These are phyloP conservation scores for Inga oerstediana DNA, from an alignment of 306 rosid genomes.

Conservation along the genomic window DNA sequence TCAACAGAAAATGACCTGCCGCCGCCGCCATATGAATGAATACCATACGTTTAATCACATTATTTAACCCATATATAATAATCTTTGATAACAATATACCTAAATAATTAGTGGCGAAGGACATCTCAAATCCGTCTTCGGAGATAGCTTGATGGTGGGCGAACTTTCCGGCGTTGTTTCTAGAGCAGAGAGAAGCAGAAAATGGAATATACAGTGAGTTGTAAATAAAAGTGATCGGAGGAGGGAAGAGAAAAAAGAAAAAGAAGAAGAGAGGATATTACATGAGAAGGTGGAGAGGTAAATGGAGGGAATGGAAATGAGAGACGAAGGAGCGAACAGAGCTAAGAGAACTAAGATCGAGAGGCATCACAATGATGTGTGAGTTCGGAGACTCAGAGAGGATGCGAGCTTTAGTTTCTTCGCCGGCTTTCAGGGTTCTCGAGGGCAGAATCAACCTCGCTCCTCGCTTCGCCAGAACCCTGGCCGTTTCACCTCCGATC, in stretches of 20 bases:
- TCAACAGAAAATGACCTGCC: slow-evolving; percentile 85
- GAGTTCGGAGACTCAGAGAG: slow-evolving; percentile 58
- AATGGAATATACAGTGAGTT: background rate
- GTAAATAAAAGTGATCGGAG: background rate
- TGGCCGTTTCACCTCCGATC: slow-evolving; percentile 90
- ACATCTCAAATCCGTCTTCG: slow-evolving; percentile 88
- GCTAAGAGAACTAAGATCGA: slow-evolving; percentile 80
- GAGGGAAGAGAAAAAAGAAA: background rate
- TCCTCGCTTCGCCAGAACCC: slow-evolving; percentile 81
- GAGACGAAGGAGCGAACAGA: slow-evolving; percentile 66
- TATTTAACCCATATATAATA: too few relatives aligned
- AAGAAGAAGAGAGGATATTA: slow-evolving; percentile 8
- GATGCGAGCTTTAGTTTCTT: slow-evolving; percentile 68
- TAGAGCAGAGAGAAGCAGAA: slow-evolving; percentile 5
- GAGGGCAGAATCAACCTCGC: slow-evolving; percentile 81
- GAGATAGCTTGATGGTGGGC: slow-evolving; percentile 70
- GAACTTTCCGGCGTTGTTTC: slow-evolving; percentile 93
- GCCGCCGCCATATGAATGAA: background rate
- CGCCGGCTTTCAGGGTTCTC: slow-evolving; percentile 72
- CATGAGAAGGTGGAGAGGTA: slow-evolving; percentile 90
- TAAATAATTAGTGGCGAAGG: slow-evolving; percentile 88
- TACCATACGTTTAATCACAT: background rate
- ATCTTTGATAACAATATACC: slow-evolving; percentile 35
- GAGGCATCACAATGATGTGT: slow-evolving; percentile 63
- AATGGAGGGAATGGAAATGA: slow-evolving; percentile 55